These are phyloP conservation scores for Aschersonia sp. DNA, from an alignment of 2,329 filamentous ascomycete genomes.

Conservation along the genomic window DNA sequence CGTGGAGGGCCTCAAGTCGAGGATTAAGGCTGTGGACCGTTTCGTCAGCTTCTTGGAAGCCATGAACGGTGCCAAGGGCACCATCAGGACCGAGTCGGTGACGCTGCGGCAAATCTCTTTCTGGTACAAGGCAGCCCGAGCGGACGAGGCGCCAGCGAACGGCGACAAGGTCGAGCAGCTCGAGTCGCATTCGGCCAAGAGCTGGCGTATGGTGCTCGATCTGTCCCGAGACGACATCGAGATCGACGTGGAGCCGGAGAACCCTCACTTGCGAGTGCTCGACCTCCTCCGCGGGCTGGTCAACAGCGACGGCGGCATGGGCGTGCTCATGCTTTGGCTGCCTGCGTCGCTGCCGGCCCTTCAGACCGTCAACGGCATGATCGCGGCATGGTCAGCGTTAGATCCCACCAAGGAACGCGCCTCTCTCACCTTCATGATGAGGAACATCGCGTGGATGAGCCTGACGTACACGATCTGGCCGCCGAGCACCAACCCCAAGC, in stretches of 20 bases:
- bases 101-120: slow-evolving; percentile 52
- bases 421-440: slow-evolving; percentile 34
- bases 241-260: slow-evolving; percentile 44
- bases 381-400: slow-evolving; percentile 32
- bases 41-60: slow-evolving; percentile 57
- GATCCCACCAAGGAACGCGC: slow-evolving; percentile 27
- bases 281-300: slow-evolving; percentile 44
- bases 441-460: slow-evolving; percentile 41
- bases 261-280: slow-evolving; percentile 52
- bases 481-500: slow-evolving; percentile 6
- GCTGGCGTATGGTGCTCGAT: slow-evolving; percentile 42
- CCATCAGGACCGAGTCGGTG: slow-evolving; percentile 42
- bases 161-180: not conserved
- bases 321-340: slow-evolving; percentile 37
- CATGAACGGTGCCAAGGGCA: slow-evolving; percentile 39
- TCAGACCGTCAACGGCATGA: slow-evolving; percentile 43
- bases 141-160: slow-evolving; percentile 6
- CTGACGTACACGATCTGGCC: slow-evolving; percentile 34
- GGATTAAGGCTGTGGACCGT: slow-evolving; percentile 53
- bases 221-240: slow-evolving; percentile 39
- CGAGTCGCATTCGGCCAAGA: slow-evolving; percentile 8
- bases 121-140: slow-evolving; percentile 35
- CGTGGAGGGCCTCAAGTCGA: slow-evolving; percentile 40
- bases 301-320: slow-evolving; percentile 38
- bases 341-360: slow-evolving; percentile 51